Percentiles rank a stretch among this genome's conserved stretches.
Conservation (phyloP, 148 eudicot genomes). For the Persicaria maculosa region DNA sequence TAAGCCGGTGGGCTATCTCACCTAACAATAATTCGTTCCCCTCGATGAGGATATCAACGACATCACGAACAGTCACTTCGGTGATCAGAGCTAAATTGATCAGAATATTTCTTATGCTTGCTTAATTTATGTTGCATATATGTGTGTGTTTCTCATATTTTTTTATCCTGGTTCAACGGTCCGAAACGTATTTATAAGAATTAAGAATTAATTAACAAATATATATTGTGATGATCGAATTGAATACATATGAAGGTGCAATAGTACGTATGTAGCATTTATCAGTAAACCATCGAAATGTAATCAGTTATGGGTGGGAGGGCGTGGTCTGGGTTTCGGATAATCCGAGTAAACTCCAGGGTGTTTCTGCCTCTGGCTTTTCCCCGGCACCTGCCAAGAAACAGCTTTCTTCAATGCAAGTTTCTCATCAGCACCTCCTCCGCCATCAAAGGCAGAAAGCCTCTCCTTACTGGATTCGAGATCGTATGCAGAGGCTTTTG, state of each 20-base stretch:
- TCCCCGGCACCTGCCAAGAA: background rate
- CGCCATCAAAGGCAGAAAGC: background rate
- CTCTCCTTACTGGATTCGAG: background rate
- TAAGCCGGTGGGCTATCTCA: too few species aligned
- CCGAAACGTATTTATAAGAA: too few species aligned
- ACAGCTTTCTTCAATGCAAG: background rate
- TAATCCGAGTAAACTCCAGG: constrained; percentile 25
- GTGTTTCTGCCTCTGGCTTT: background rate
- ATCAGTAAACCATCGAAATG: background rate
- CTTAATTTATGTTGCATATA: too few species aligned
- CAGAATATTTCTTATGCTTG: too few species aligned
- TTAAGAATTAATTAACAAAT: background rate
- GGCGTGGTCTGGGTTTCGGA: constrained; percentile 24
- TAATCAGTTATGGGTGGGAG: constrained; percentile 28
- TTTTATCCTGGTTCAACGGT: too few species aligned
- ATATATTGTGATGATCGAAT: background rate
- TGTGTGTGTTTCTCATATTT: too few species aligned
- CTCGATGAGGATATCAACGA: too few species aligned
- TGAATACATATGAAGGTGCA: background rate
- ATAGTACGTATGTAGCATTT: background rate
- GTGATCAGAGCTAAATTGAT: too few species aligned
- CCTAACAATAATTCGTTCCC: too few species aligned
- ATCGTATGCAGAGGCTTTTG: background rate
- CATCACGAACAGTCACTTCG: too few species aligned
- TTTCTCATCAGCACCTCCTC: background rate